These are phyloP conservation scores for Golubevia pallescens DNA, from an alignment of 1,284 basidiomycete species.

Conservation along the genomic window DNA sequence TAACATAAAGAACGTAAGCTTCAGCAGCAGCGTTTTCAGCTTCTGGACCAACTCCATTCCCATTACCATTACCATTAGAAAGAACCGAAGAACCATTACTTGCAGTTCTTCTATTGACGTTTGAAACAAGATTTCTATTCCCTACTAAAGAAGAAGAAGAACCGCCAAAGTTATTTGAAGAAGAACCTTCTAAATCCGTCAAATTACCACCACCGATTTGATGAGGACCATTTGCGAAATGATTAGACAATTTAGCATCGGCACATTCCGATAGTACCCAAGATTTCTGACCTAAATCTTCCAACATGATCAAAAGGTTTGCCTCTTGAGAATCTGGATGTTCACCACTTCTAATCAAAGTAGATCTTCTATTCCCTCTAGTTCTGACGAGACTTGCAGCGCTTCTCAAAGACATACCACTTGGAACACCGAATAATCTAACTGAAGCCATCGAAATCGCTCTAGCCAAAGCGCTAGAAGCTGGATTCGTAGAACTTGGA, in stretches of 20 bases:
- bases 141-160: not conserved
- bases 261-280: slow-evolving; percentile 60
- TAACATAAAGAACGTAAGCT: slow-evolving; percentile 54
- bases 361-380: slow-evolving; percentile 23
- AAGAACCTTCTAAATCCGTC: not conserved
- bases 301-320: slow-evolving; percentile 30
- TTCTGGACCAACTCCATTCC: too few relatives aligned
- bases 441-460: slow-evolving; percentile 57
- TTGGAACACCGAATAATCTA: slow-evolving; percentile 45
- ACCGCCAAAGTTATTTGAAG: not conserved
- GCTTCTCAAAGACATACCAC: slow-evolving; percentile 40
- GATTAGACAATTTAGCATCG: slow-evolving; percentile 43
- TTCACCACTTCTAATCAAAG: slow-evolving; percentile 20
- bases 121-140: not conserved
- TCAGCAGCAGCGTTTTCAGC: slow-evolving; percentile 49
- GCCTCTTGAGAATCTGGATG: slow-evolving; percentile 23
- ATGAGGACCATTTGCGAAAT: slow-evolving; percentile 41
- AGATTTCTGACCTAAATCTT: slow-evolving; percentile 54
- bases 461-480: slow-evolving; percentile 30
- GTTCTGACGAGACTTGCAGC: slow-evolving; percentile 38
- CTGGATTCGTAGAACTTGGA: not conserved
- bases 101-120: not conserved
- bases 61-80: not conserved
- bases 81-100: not conserved
- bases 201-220: slow-evolving; percentile 18